A percentile compares a stretch with the other conserved stretches of the same genome.
Conservation (phyloP, 2,329 filamentous ascomycete genomes). For the Microdochium trichocladiopsis region DNA sequence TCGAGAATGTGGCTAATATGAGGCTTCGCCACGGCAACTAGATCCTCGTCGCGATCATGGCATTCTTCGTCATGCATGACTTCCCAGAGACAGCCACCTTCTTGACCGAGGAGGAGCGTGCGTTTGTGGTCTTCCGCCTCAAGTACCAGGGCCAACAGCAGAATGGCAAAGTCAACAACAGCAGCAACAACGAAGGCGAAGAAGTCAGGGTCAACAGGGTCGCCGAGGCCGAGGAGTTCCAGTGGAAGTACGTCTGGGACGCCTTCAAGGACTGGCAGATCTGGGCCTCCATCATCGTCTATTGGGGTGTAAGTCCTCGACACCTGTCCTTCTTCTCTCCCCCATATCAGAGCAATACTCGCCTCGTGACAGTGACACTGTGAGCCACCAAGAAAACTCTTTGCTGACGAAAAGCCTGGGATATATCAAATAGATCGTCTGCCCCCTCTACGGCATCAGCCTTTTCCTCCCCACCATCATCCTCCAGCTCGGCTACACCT, state of each 20-base stretch:
- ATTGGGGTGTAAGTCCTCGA: slow-evolving; percentile 50
- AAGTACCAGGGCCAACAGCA: slow-evolving; percentile 57
- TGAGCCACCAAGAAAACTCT: too few relatives aligned
- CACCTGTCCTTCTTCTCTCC: slow-evolving; percentile 33
- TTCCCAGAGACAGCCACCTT: slow-evolving; percentile 76
- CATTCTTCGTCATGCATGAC: slow-evolving; percentile 70
- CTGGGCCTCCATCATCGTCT: slow-evolving; percentile 51
- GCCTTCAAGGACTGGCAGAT: slow-evolving; percentile 79
- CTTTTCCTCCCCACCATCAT: slow-evolving; percentile 60
- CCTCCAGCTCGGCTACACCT: slow-evolving; percentile 47
- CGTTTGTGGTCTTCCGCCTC: slow-evolving; percentile 63
- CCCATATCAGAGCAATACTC: too few relatives aligned
- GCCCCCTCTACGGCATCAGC: slow-evolving; percentile 49
- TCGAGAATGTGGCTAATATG: too few relatives aligned
- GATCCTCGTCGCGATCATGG: slow-evolving; percentile 51
- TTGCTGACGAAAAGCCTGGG: background rate
- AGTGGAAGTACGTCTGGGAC: slow-evolving; percentile 66
- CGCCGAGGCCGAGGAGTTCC: slow-evolving; percentile 68
- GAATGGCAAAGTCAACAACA: slow-evolving; percentile 14
- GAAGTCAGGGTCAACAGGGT: slow-evolving; percentile 18
- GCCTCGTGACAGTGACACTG: too few relatives aligned
- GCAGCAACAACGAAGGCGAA: background rate
- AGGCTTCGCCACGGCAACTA: slow-evolving; percentile 6
- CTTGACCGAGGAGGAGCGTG: slow-evolving; percentile 62
- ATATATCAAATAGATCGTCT: slow-evolving; percentile 31